Conservation (phyloP, 306 rosid species). For the Corylus avellana region DNA sequence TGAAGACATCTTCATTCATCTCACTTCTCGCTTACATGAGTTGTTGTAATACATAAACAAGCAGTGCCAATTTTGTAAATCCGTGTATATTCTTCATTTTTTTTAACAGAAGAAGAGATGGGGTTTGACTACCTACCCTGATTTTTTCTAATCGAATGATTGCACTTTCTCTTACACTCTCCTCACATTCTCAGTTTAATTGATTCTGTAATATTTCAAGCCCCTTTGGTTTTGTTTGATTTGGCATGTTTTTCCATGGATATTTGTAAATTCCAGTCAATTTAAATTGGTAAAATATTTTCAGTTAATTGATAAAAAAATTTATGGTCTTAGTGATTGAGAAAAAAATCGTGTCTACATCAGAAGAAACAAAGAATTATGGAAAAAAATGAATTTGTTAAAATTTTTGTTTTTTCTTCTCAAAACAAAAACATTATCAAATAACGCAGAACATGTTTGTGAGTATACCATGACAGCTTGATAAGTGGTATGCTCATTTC, state of each 20-base stretch:
- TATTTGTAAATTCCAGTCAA: no score
- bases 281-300: background rate
- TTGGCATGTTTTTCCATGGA: background rate
- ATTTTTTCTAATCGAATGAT: background rate
- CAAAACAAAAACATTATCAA: no score
- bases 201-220: background rate
- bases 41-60: background rate
- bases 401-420: no score
- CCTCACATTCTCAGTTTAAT: background rate
- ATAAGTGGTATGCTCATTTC: no score
- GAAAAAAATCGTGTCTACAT: no score
- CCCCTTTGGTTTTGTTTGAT: background rate
- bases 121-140: background rate
- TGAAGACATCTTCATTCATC: conserved; percentile 38
- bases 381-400: no score
- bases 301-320: no score
- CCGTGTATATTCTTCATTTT: background rate
- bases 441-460: no score
- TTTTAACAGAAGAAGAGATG: background rate
- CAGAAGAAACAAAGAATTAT: no score
- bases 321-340: no score
- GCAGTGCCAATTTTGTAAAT: background rate
- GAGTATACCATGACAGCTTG: no score
- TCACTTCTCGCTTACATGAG: conserved; percentile 29
- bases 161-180: no score